Evolutionary conservation across 2,329 filamentous ascomycete species (phyloP).

Genomic region (Gaeumannomyces tritici): DNA sequence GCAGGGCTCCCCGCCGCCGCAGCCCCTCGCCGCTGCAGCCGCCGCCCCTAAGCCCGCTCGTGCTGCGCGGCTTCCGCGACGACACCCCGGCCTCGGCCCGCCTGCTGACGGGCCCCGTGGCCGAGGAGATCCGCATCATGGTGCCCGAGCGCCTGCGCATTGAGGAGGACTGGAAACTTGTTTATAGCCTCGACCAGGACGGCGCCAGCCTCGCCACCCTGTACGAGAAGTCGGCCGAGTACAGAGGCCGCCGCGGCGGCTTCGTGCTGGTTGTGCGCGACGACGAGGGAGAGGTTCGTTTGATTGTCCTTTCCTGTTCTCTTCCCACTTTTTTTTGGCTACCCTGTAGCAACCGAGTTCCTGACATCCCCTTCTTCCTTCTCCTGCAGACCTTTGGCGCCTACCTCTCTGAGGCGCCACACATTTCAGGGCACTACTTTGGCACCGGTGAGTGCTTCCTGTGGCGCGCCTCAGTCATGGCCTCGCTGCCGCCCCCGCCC

Average conservation of each 20-base stretch:
- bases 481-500: constrained; percentile 61
- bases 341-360: neutral
- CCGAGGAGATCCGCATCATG: constrained; percentile 87
- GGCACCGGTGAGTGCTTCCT: constrained; percentile 95
- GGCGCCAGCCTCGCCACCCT: constrained; percentile 80
- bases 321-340: no score
- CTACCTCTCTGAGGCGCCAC: constrained; percentile 84
- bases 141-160: constrained; percentile 81
- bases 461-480: constrained; percentile 65
- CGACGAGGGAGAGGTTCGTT: constrained; percentile 59
- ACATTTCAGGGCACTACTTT: constrained; percentile 75
- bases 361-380: neutral
- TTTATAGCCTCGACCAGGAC: constrained; percentile 87
- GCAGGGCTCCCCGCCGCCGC: constrained; percentile 27
- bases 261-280: constrained; percentile 87
- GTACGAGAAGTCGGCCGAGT: constrained; percentile 67
- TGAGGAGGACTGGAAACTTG: constrained; percentile 74
- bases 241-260: constrained; percentile 62
- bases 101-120: constrained; percentile 63
- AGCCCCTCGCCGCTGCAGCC: constrained; percentile 71
- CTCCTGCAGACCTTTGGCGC: constrained; percentile 67
- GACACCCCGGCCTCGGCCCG: constrained; percentile 50
- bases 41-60: constrained; percentile 75
- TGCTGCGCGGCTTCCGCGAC: constrained; percentile 55
- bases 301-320: no score